Base-by-base conservation (phyloP, 192 early-diverging fungal species). In the Allomyces macrogynus region DNA sequence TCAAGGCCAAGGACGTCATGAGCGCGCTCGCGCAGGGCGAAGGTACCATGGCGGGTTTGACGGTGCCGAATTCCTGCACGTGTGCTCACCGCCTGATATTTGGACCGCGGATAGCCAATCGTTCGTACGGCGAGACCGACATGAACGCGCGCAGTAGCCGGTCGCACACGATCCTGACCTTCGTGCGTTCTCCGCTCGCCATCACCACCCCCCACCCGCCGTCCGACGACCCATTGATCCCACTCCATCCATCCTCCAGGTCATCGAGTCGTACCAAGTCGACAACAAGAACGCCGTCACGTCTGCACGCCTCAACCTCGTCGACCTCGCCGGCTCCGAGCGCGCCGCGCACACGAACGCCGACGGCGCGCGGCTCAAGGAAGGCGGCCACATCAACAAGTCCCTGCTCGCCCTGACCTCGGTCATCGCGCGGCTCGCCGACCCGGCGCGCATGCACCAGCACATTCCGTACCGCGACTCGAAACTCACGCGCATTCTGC, bases 391-490 rank as follows among this genome's bases (percentile, higher is more conserved):
- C 65, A 99, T 99, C 69, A 99, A 99, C 77, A 90, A 89, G 64
- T 82, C 84, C 20, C 74, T 98, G 40, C 73, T 95, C 61, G 84
- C 95, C 11, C 79, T 97, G 3, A 92, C 89, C 60, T 93, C 86
- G 0, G 93, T 95, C 62, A 98, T 98, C 70, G 83, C 83, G 0
- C 87, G 89, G 64, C 70, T 98, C n/a, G 89, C 95, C 2, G 65
- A 67, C 23, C 32, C 64, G 12, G 26, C 64, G 0, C 32, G 32
- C 3, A 40, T 40, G 32, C 32, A 40, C 32, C 81, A 80, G 2
- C 93, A 97, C 74, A 89, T 99, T 61, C 93, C 93, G 0, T 99
- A 88, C 74, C 88, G 95, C 43, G 95, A 99, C 70, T 99, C 95
- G 0, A 97, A 97, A 67, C 71, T 99, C 49, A 99, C 95, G 2